Conservation (phyloP, 2,329 filamentous ascomycete species). For the Penicillium aurantiogriseum region DNA sequence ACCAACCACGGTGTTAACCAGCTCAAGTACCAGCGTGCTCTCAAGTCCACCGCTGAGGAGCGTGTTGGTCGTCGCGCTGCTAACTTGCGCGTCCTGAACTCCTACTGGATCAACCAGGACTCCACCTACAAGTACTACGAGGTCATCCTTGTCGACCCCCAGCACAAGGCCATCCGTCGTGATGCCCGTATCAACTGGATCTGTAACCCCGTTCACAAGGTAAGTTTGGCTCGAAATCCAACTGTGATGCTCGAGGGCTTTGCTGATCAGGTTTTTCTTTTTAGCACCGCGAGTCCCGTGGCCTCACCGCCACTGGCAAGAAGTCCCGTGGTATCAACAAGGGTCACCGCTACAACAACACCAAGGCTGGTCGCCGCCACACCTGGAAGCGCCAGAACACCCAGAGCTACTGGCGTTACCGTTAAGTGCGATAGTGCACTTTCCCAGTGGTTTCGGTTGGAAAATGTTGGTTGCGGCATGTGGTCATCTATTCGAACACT, state of each 20-base stretch:
- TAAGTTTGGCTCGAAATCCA: slow-evolving; percentile 26
- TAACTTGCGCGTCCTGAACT: slow-evolving; percentile 99
- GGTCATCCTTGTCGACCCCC: slow-evolving; percentile 98
- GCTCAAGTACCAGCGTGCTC: slow-evolving; percentile 99
- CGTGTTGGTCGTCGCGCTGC: slow-evolving; percentile 98
- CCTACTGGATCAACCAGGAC: slow-evolving; percentile 99
- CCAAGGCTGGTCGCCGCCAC: slow-evolving; percentile 93
- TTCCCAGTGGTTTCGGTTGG: slow-evolving; percentile 29
- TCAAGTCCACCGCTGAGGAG: slow-evolving; percentile 97
- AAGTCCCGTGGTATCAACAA: slow-evolving; percentile 99
- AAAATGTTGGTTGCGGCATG: slow-evolving; percentile 35
- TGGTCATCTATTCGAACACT: slow-evolving; percentile 36
- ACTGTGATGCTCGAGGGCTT: background rate
- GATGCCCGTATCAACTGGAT: slow-evolving; percentile 99
- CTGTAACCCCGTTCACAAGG: slow-evolving; percentile 98
- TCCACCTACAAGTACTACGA: slow-evolving; percentile 99
- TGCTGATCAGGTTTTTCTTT: slow-evolving; percentile 24
- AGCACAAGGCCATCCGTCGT: slow-evolving; percentile 99
- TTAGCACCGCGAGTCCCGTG: slow-evolving; percentile 92
- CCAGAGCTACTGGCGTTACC: slow-evolving; percentile 97
- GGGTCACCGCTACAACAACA: slow-evolving; percentile 99
- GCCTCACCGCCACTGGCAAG: slow-evolving; percentile 98
- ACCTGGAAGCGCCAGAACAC: slow-evolving; percentile 99
- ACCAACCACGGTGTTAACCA: slow-evolving; percentile 99
- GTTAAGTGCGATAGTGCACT: slow-evolving; percentile 53